A percentile compares a stretch with the other conserved stretches of the same genome.
phyloP scores from a whole-genome alignment of 192 early-diverging fungal species.

The Funneliformis mosseae region DNA sequence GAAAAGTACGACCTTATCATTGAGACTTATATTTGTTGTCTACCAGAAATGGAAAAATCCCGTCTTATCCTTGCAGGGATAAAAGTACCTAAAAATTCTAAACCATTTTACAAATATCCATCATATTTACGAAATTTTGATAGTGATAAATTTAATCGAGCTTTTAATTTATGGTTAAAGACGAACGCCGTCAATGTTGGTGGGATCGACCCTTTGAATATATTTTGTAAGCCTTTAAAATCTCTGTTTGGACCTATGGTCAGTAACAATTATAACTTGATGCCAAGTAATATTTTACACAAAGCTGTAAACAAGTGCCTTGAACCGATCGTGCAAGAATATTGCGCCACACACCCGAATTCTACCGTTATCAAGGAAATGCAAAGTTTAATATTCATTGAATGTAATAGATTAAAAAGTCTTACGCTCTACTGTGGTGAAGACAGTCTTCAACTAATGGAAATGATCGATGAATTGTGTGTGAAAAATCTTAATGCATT shows the following conservation, averaged over 20 bases:
- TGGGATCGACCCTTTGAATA: neutral
- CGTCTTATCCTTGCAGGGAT: neutral
- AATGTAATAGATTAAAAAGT: conserved; percentile 1
- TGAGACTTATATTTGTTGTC: neutral
- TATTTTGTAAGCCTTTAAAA: conserved; percentile 7
- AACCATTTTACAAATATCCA: conserved; percentile 17
- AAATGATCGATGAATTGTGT: neutral
- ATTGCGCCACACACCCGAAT: neutral
- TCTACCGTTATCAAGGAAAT: neutral
- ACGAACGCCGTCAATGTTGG: neutral
- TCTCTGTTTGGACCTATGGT: conserved; percentile 11
- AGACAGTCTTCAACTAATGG: neutral
- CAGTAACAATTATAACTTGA: neutral
- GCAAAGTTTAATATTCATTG: neutral
- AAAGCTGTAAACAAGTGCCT: conserved; percentile 13
- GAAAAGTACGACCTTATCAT: conserved; percentile 2
- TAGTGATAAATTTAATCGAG: neutral
- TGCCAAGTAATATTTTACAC: neutral
- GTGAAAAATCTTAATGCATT: neutral
- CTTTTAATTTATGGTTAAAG: conserved; percentile 10
- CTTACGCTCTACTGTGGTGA: neutral
- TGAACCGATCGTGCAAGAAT: neutral
- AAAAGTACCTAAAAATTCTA: neutral
- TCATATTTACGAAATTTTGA: conserved; percentile 13
- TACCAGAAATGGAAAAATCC: neutral